phyloP scores from a whole-genome alignment of 345 rosid species.

The Melaleuca alternifolia region DNA sequence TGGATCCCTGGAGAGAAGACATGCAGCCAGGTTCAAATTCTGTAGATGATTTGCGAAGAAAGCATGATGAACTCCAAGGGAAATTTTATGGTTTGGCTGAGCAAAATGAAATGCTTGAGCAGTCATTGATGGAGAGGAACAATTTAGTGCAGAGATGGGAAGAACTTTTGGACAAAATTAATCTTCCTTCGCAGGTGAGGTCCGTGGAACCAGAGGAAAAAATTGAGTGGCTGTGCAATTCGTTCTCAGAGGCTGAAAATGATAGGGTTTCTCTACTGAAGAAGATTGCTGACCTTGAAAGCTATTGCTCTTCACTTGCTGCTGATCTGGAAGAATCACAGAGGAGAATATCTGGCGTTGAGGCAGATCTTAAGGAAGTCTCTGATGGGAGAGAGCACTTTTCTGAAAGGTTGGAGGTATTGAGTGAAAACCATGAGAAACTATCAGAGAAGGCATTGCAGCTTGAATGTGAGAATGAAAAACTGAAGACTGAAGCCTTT shows the following conservation, averaged over 20 bases:
- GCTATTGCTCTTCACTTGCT: slow-evolving; percentile 40
- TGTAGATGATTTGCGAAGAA: slow-evolving; percentile 67
- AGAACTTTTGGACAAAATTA: slow-evolving; percentile 50
- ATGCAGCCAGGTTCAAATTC: slow-evolving; percentile 40
- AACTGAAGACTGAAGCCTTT: slow-evolving; percentile 35
- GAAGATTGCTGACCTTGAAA: slow-evolving; percentile 55
- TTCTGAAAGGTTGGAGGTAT: slow-evolving; percentile 49
- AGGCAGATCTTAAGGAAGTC: slow-evolving; percentile 41
- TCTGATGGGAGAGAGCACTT: slow-evolving; percentile 37
- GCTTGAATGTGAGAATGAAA: slow-evolving; percentile 51
- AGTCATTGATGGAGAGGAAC: slow-evolving; percentile 86
- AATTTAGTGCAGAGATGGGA: slow-evolving; percentile 88
- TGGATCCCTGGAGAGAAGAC: slow-evolving; percentile 82
- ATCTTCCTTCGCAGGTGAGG: slow-evolving; percentile 62
- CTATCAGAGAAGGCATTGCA: slow-evolving; percentile 27
- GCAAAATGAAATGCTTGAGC: slow-evolving; percentile 98
- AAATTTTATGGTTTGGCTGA: slow-evolving; percentile 93
- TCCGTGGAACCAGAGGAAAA: slow-evolving; percentile 68
- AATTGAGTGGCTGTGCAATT: slow-evolving; percentile 78
- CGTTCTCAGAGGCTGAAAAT: slow-evolving; percentile 50
- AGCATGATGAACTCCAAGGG: slow-evolving; percentile 78
- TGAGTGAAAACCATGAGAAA: slow-evolving; percentile 33
- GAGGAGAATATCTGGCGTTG: slow-evolving; percentile 36
- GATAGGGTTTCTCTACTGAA: slow-evolving; percentile 53
- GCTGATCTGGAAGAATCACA: slow-evolving; percentile 60